Base-by-base conservation (phyloP, 1,284 basidiomycete species). In the Ustilago sp. region DNA sequence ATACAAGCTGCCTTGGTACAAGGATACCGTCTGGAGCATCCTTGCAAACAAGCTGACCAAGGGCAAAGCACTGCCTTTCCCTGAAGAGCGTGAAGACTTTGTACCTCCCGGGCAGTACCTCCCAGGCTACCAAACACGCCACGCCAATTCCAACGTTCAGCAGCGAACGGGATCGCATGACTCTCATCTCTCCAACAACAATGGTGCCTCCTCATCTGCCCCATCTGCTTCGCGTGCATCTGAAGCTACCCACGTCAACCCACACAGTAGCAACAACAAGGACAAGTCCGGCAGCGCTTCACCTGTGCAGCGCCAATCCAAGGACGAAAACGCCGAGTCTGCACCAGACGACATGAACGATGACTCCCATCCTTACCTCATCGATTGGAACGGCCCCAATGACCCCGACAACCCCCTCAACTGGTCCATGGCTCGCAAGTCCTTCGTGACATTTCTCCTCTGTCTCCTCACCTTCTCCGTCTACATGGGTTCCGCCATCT, bases 401-500 rank as follows among this genome's bases (percentile, higher is more conserved):
- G 86, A 87, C 56, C 82, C 82, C 1, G 82, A 78, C 17, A 83
- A 82, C 52, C 86, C 86, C 8, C 69, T 74, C 31, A 87, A 86
- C 68, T 87, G 86, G 86, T 60, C 77, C 1, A 53, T 55, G 4
- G 45, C 54, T 4, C 77, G 83, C 65, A 86, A 86, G 39, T 19
- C 59, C 32, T 85, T 84, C 8, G 80, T 87, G 63, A 83, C 77
- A 8, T 58, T 52, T 28, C 59, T 83, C 13, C 74, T 87, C 48
- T 80, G 77, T 43, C 62, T 85, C 13, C 75, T 87, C 50, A 83
- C 85, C 6, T 86, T 90, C 43, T 89, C 90, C 74, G 87, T 89
- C 3, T 91, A 91, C 81, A 87, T 90, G 64, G 90, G 91, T 17
- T 88, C 88, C 58, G 88, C 88, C 4, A 89, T 91, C 50, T 88